These are phyloP conservation scores for Cutaneotrichosporon mucoides DNA, from an alignment of 1,284 basidiomycete genomes.

Conservation along the genomic window DNA sequence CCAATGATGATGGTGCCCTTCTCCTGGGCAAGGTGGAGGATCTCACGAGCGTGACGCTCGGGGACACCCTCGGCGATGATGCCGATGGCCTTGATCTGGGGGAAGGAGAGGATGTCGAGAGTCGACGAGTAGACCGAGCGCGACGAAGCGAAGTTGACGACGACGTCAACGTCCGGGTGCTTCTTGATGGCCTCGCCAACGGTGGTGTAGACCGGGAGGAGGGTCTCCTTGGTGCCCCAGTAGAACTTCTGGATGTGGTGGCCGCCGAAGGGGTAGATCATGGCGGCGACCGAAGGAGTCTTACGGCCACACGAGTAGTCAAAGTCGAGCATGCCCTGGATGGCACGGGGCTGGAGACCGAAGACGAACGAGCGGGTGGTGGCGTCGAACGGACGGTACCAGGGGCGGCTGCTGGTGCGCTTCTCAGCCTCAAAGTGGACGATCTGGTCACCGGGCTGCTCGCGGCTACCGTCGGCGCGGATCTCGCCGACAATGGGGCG, in stretches of 20 bases:
- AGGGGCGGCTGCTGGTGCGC: conserved; percentile 57
- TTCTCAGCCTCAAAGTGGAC: conserved; percentile 62
- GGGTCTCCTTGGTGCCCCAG: conserved; percentile 99
- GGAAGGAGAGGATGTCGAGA: conserved; percentile 75
- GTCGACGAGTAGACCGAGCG: conserved; percentile 94
- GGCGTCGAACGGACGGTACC: conserved; percentile 85
- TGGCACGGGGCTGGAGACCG: conserved; percentile 96
- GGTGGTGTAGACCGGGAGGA: conserved; percentile 94
- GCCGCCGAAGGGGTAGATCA: conserved; percentile 99
- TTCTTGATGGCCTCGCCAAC: conserved; percentile 89
- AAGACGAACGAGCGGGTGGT: conserved; percentile 93
- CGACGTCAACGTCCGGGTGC: conserved; percentile 94
- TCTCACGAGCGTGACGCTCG: conserved; percentile 93
- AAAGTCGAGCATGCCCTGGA: conserved; percentile 99
- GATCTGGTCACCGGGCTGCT: conserved; percentile 74
- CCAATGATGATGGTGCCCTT: conserved; percentile 94
- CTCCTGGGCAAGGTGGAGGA: conserved; percentile 80
- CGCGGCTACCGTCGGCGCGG: conserved; percentile 63
- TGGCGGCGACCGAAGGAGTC: conserved; percentile 93
- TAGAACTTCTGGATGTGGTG: conserved; percentile 99
- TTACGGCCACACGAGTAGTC: conserved; percentile 95
- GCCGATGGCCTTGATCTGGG: conserved; percentile 77
- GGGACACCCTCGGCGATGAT: conserved; percentile 99
- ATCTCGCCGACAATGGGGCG: conserved; percentile 62
- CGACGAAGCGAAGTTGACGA: conserved; percentile 96